Conservation (phyloP, 2,329 filamentous ascomycete genomes). For the Fonsecaea pedrosoi region DNA sequence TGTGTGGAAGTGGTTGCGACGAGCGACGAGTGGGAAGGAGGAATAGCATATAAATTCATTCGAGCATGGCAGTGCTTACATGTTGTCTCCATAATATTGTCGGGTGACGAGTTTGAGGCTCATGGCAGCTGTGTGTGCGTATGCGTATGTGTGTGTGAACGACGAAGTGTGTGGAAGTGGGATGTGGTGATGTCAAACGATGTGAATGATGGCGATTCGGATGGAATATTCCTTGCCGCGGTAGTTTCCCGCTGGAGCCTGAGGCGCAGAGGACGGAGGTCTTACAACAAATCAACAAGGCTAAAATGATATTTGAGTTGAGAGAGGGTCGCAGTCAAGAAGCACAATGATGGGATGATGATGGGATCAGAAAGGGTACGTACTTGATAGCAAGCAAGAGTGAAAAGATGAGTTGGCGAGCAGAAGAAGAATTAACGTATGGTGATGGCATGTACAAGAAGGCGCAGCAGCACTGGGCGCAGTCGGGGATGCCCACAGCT, state of each 20-base stretch:
- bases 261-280: slow-evolving; percentile 9
- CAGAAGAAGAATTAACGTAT: slow-evolving; percentile 4
- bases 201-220: slow-evolving; percentile 7
- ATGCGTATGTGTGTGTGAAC: background rate
- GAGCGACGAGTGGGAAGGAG: background rate
- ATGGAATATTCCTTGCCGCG: slow-evolving; percentile 6
- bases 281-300: slow-evolving; percentile 16
- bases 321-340: background rate
- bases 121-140: slow-evolving; percentile 23
- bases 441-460: background rate
- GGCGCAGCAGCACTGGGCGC: slow-evolving; percentile 19
- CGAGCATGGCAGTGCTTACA: slow-evolving; percentile 22
- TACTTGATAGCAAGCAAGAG: background rate
- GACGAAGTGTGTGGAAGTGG: slow-evolving; percentile 1
- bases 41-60: slow-evolving; percentile 2
- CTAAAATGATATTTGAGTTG: background rate
- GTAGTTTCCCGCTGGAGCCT: slow-evolving; percentile 11
- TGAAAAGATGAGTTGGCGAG: background rate
- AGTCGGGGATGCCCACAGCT: slow-evolving; percentile 5
- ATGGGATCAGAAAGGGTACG: slow-evolving; percentile 7
- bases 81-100: slow-evolving; percentile 25
- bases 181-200: slow-evolving; percentile 24
- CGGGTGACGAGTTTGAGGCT: slow-evolving; percentile 26
- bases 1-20: background rate
- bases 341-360: slow-evolving; percentile 5